Base-by-base conservation (phyloP, 192 early-diverging fungal genomes). In the Phycomyces nitens region DNA sequence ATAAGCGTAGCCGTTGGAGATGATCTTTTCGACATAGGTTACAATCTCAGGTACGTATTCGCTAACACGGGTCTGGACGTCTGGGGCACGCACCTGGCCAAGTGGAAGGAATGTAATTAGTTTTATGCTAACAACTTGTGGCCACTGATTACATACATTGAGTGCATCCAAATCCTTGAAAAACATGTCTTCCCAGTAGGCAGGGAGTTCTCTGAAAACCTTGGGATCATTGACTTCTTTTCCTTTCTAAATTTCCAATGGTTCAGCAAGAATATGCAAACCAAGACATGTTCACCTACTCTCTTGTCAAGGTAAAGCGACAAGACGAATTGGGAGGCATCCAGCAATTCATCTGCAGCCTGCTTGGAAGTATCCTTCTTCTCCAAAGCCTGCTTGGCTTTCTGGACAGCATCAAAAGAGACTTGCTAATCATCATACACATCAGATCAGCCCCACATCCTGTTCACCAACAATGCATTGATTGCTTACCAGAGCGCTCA, bases 21-120 rank as follows among this genome's bases (percentile, higher is more conserved):
- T 92, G 72, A 99, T 97, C 66, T 88, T 82, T 73, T 97, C 80
- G 15, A 98, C 86, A 82, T 90, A 99, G 2, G 60, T 69, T 39
- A 94, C 85, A 73, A 97, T 97, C 68, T 99, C 95, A 8, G 92
- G 93, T 26, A 99, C 87, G 70, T 94, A 99, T 82, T 99, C 95
- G 58, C 91, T 92, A 23, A 99, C 97, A 42, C 97, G 91, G 16
- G 94, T 95, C 66, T 95, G 73, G 5, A 96, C 75, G 66, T 95
- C 91, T 16, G 94, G 95, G 3, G 86, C 81, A 34, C 89, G 87
- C 38, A 90, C 77, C 85, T 86, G n/a, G n/a, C n/a, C n/a, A n/a
- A n/a, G n/a, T n/a, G n/a, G n/a, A n/a, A n/a, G n/a, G n/a, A n/a
- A n/a, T n/a, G n/a, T n/a, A n/a, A n/a, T n/a, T n/a, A n/a, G n/a